Base-by-base conservation (phyloP, 2,329 filamentous ascomycete species). In the Neoarthrinium moseri region DNA sequence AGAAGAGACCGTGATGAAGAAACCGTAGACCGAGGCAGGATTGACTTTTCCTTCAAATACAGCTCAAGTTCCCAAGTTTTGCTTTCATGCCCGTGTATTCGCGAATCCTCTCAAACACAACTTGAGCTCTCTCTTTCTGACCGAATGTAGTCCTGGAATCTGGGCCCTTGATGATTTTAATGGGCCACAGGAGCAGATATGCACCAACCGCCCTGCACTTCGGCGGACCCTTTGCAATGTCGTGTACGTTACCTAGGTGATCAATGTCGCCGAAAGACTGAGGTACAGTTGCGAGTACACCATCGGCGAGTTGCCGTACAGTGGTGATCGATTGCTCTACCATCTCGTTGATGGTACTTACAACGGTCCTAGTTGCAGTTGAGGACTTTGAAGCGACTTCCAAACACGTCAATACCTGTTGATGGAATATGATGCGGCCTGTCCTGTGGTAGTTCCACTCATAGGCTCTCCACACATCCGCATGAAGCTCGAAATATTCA, bases 381-480 rank as follows among this genome's bases (percentile, higher is more conserved):
- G 50, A 43, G 8, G 42, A 41, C 1, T 45, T 20, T 13, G 49
- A 40, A 12, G 50, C 45, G 7, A 48, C 38, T 7, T 55, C 45
- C 12, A 64, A 27, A 34, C 63, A 69, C 27, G 57, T 48, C 3
- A 68, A 41, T 1, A 69, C 46, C 17, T 68, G 64, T 40, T 66
- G 58, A 13, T 65, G 58, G 5, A 69, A 54, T n/a, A 67, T 58
- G 20, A 69, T 65, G 4, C 65, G 58, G 5, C 64, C 66, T 22
- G 66, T 60, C 3, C 66, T 57, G 36, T 69, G 64, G 38, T 70
- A 70, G 37, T 70, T 68, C 64, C 66, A 69, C 47, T 70, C 68
- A 33, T 71, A 71, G 4, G 64, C 61, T 47, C 65, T 67, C 67
- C 68, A 70, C 1, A 69, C 42, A 50, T 70, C 68, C 4, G 54